Conservation (phyloP, 140 eudicot genomes). For the Anethum foeniculum region DNA sequence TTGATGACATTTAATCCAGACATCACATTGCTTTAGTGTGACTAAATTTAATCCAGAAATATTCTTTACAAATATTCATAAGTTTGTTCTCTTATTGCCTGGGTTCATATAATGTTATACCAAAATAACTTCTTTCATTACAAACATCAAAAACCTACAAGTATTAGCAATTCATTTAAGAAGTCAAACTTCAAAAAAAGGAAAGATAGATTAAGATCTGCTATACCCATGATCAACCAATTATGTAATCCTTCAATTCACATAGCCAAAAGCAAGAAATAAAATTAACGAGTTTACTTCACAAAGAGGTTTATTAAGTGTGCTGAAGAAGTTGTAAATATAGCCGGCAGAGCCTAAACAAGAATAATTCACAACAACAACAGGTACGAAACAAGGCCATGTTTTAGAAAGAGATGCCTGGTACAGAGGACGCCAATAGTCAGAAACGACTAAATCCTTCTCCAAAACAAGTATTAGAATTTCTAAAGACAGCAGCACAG, state of each 20-base stretch:
- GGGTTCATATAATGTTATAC: background rate
- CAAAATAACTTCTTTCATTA: background rate
- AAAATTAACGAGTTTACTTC: background rate
- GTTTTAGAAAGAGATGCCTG: slow-evolving; percentile 42
- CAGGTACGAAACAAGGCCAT: background rate
- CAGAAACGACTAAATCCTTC: slow-evolving; percentile 71
- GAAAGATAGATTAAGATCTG: background rate
- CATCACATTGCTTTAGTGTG: background rate
- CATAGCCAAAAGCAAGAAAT: background rate
- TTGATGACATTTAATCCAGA: background rate
- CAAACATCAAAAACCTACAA: background rate
- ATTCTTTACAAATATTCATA: background rate
- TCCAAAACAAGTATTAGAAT: slow-evolving; percentile 67
- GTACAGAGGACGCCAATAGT: slow-evolving; percentile 86
- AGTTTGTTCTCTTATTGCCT: background rate
- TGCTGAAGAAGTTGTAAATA: background rate
- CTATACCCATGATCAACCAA: background rate
- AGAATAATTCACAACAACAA: background rate
- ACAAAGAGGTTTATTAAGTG: background rate
- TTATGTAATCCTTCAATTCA: background rate
- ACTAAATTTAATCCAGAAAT: background rate
- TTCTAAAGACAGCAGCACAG: slow-evolving; percentile 69
- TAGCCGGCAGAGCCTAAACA: background rate
- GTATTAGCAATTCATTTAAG: background rate
- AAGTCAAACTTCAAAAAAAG: background rate